Evolutionary conservation across 2,329 filamentous ascomycete species (phyloP).

Genomic region (Endocalyx cinctus): DNA sequence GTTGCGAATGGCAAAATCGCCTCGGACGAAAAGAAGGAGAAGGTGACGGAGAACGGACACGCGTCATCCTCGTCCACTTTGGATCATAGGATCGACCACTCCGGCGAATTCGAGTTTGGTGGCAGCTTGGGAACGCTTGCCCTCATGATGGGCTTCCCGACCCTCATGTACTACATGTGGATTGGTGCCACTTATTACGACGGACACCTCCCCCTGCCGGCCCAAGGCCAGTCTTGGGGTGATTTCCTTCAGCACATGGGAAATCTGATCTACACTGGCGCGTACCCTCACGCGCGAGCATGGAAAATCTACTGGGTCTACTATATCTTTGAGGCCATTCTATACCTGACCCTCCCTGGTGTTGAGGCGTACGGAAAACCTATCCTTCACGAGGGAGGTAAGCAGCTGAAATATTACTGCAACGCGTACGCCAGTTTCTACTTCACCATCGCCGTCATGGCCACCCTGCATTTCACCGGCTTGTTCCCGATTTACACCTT

Average conservation of each 20-base stretch:
- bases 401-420: conserved; percentile 92
- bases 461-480: conserved; percentile 74
- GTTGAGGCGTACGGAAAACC: conserved; percentile 86
- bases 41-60: conserved; percentile 55
- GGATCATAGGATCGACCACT: conserved; percentile 60
- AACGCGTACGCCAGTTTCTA: conserved; percentile 86
- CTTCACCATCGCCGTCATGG: conserved; percentile 68
- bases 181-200: conserved; percentile 90
- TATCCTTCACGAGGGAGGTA: conserved; percentile 73
- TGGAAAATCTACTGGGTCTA: conserved; percentile 96
- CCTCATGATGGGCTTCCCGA: conserved; percentile 92
- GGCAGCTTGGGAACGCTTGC: conserved; percentile 72
- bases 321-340: conserved; percentile 75
- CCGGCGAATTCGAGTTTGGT: conserved; percentile 75
- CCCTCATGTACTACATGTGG: conserved; percentile 99
- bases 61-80: too few species aligned
- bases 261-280: conserved; percentile 72
- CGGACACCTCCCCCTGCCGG: conserved; percentile 70
- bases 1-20: conserved; percentile 20
- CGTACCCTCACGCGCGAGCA: conserved; percentile 75
- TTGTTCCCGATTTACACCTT: conserved; percentile 86
- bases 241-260: conserved; percentile 71
- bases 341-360: conserved; percentile 83
- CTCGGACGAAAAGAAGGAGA: conserved; percentile 41
- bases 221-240: conserved; percentile 58